Percentiles rank a stretch among this genome's conserved stretches.
phyloP scores from a whole-genome alignment of 2,329 filamentous ascomycete genomes.

The Botrytis hyacinthi region DNA sequence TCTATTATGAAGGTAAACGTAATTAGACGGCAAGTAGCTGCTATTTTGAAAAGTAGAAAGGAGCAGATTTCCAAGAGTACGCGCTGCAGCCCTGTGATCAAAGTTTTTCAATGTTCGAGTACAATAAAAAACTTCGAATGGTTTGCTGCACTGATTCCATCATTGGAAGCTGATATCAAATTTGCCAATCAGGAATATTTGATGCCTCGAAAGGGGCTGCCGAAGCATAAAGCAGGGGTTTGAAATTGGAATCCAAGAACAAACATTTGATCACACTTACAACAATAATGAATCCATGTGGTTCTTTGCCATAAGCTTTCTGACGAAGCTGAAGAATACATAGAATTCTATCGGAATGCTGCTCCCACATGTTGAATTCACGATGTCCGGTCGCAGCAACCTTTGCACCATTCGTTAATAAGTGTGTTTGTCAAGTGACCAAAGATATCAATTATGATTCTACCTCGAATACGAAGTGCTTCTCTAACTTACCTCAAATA shows the following conservation, averaged over 20 bases:
- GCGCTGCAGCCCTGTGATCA: not conserved
- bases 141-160: not conserved
- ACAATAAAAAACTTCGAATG: not conserved
- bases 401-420: constrained; percentile 36
- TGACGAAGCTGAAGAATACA: constrained; percentile 49
- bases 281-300: constrained; percentile 51
- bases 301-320: constrained; percentile 45
- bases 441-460: not conserved
- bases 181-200: not conserved
- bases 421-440: constrained; percentile 23
- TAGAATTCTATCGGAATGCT: constrained; percentile 52
- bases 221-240: not conserved
- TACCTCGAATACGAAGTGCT: constrained; percentile 1
- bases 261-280: not conserved
- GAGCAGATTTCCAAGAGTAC: not conserved
- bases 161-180: not conserved
- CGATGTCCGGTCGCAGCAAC: constrained; percentile 45
- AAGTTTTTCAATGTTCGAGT: not conserved
- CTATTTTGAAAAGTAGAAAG: not conserved
- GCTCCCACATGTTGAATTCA: constrained; percentile 51
- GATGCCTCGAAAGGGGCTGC: not conserved
- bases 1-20: not conserved
- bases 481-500: constrained; percentile 50
- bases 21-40: not conserved
- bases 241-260: not conserved